These are phyloP conservation scores for Besnoitia besnoiti DNA, from an alignment of 169 alveolate species.

Conservation along the genomic window DNA sequence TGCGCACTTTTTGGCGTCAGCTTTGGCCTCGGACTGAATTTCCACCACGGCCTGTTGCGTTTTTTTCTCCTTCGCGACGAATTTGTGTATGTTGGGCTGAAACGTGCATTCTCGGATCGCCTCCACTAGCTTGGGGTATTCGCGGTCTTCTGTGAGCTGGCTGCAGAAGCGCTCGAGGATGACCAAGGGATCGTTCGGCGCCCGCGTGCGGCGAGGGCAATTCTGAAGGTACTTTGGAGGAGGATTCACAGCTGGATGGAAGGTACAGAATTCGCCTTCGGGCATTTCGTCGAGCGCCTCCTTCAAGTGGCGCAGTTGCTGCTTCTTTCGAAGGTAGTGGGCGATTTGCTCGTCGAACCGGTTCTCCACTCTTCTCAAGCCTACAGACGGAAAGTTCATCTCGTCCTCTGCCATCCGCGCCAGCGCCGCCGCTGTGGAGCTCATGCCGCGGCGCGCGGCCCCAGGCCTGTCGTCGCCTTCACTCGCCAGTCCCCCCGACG, in stretches of 20 bases:
- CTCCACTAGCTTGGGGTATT: neutral
- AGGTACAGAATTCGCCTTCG: conserved; percentile 48
- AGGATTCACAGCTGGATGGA: conserved; percentile 48
- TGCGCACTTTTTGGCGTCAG: too few species aligned
- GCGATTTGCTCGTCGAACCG: conserved; percentile 52
- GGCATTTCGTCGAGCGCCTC: neutral
- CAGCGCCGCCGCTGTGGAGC: neutral
- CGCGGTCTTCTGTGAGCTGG: conserved; percentile 2
- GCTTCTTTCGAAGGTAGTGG: conserved; percentile 29
- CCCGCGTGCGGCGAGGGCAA: neutral
- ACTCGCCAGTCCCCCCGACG: too few species aligned
- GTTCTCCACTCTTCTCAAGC: conserved; percentile 8
- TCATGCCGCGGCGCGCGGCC: neutral
- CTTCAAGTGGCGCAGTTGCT: conserved; percentile 46
- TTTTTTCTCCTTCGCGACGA: conserved; percentile 26
- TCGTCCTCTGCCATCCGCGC: neutral
- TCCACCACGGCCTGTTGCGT: neutral
- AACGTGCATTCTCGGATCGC: conserved; percentile 44
- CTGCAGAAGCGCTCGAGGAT: conserved; percentile 36
- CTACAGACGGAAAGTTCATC: neutral
- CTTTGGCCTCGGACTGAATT: too few species aligned
- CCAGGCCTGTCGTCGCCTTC: neutral
- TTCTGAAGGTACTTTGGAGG: conserved; percentile 28
- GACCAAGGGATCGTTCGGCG: conserved; percentile 41
- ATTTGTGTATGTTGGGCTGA: conserved; percentile 48